A percentile compares a stretch with the other conserved stretches of the same genome.
Conservation (phyloP, 73 alveolate species). For the Paraurostyla sp. region DNA sequence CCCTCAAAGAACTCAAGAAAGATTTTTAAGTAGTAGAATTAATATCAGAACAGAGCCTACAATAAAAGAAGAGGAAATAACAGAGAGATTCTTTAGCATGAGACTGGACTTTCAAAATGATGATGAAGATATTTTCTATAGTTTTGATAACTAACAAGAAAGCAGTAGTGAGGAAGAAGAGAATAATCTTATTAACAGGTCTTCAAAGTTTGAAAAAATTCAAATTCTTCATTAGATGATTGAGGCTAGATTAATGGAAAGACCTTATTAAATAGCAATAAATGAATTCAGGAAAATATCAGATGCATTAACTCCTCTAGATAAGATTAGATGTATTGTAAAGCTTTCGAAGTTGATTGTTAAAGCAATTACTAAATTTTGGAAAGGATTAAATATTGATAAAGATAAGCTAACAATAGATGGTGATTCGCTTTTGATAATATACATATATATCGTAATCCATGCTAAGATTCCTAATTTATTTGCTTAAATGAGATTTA, state of each 20-base stretch:
- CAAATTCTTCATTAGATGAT: background rate
- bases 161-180: background rate
- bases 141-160: background rate
- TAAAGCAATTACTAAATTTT: background rate
- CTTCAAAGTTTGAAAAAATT: background rate
- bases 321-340: slow-evolving; percentile 13
- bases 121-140: background rate
- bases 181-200: background rate
- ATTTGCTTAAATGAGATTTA: slow-evolving; percentile 1
- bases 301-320: background rate
- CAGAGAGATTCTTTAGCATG: background rate
- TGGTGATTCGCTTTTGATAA: slow-evolving; percentile 6
- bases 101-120: background rate
- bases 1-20: background rate
- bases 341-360: background rate
- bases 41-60: background rate
- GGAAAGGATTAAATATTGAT: slow-evolving; percentile 33
- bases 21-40: background rate
- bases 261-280: slow-evolving; percentile 14
- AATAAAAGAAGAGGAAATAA: background rate
- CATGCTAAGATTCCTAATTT: background rate
- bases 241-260: background rate
- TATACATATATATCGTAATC: background rate
- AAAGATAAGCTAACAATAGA: slow-evolving; percentile 35
- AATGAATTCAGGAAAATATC: background rate